Conservation (phyloP, 1,139 yeast species). For the Blastobotrys apis region DNA sequence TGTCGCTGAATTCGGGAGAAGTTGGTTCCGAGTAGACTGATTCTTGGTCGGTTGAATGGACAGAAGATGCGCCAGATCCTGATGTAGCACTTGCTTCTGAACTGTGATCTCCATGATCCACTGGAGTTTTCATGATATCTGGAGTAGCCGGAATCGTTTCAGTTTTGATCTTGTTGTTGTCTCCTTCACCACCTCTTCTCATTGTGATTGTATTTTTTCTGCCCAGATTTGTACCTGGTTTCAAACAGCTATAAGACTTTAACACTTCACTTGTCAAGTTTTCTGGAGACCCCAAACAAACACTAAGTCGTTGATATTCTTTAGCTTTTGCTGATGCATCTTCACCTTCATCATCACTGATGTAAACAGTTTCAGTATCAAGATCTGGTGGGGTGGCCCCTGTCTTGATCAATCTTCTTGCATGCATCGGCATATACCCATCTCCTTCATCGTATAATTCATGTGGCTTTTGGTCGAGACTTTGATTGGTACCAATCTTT, state of each 20-base stretch:
- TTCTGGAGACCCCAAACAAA: conserved; percentile 7
- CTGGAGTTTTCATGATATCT: no score
- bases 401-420: neutral
- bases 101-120: neutral
- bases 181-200: no score
- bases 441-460: neutral
- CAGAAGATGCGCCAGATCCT: neutral
- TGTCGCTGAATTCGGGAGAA: neutral
- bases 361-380: neutral
- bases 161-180: no score
- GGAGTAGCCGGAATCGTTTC: no score
- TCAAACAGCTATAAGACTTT: conserved; percentile 8
- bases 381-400: conserved; percentile 3
- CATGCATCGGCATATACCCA: neutral
- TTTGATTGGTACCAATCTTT: no score
- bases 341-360: neutral
- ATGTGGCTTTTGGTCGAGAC: neutral
- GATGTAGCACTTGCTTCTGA: conserved; percentile 2
- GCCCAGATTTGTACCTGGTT: conserved; percentile 17
- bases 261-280: conserved; percentile 8
- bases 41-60: neutral
- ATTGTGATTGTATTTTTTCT: conserved; percentile 27
- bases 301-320: conserved; percentile 1
- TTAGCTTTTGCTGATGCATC: neutral
- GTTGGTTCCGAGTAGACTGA: neutral